phyloP scores from a whole-genome alignment of 2,329 filamentous ascomycete genomes.

The Pyricularia sp. region DNA sequence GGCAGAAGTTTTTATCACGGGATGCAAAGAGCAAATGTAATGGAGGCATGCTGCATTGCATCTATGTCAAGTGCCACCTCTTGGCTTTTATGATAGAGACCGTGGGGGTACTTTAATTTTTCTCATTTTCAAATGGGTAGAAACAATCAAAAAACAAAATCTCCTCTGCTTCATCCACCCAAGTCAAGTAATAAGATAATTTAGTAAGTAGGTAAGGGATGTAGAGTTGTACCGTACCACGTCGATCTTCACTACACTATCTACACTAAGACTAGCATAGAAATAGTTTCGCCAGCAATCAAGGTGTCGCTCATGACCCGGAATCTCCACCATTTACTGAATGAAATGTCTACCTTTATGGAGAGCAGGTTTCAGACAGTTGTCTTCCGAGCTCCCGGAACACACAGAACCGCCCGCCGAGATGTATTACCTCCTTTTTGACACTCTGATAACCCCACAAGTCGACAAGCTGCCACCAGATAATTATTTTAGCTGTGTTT shows the following conservation, averaged over 20 bases:
- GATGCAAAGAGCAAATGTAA: neutral
- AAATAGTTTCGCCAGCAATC: neutral
- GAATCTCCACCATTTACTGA: neutral
- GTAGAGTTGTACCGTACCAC: neutral
- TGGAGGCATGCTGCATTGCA: neutral
- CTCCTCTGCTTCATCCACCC: no score
- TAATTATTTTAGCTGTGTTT: neutral
- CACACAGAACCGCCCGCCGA: neutral
- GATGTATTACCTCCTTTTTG: neutral
- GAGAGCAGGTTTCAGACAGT: neutral
- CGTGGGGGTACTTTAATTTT: neutral
- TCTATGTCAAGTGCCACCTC: neutral
- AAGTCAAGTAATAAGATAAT: no score
- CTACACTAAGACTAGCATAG: no score
- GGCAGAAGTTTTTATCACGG: neutral
- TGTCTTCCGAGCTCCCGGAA: neutral
- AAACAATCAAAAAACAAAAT: neutral
- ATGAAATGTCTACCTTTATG: neutral
- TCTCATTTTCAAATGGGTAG: neutral
- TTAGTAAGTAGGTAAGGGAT: neutral
- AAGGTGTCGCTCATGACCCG: neutral
- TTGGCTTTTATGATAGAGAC: neutral
- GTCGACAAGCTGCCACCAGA: neutral
- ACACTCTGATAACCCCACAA: neutral
- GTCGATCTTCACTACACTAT: no score